Conservation (phyloP, 1,139 yeast species). For the Debaryomyces fabryi region DNA sequence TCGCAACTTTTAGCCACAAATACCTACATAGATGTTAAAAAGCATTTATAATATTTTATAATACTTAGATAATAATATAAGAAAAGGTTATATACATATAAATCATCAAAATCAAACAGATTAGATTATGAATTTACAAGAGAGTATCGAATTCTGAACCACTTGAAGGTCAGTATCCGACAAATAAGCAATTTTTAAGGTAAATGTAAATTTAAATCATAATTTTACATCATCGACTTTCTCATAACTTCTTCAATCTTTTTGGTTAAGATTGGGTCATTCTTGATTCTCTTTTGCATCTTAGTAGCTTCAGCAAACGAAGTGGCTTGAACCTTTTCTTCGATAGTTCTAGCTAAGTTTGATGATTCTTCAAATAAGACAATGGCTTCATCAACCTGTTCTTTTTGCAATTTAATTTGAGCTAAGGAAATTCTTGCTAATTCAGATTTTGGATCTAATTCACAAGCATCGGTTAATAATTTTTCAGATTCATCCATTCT, state of each 20-base stretch:
- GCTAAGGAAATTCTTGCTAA: slow-evolving; percentile 89
- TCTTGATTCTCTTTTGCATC: slow-evolving; percentile 72
- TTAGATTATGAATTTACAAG: slow-evolving; percentile 8
- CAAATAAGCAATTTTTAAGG: slow-evolving; percentile 2
- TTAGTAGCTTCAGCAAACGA: slow-evolving; percentile 91
- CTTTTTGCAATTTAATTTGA: slow-evolving; percentile 84
- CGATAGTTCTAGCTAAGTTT: slow-evolving; percentile 76
- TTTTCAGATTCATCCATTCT: slow-evolving; percentile 64
- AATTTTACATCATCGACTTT: slow-evolving; percentile 20
- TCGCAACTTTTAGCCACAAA: slow-evolving; percentile 1
- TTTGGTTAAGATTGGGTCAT: slow-evolving; percentile 60
- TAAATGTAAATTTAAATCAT: background rate
- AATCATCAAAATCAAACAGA: slow-evolving; percentile 6
- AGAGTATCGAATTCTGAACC: slow-evolving; percentile 1
- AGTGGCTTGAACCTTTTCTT: slow-evolving; percentile 89
- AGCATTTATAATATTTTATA: slow-evolving; percentile 1
- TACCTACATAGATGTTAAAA: background rate
- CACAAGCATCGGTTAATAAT: slow-evolving; percentile 74
- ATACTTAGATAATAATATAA: slow-evolving; percentile 5
- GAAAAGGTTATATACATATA: slow-evolving; percentile 12
- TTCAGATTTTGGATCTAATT: slow-evolving; percentile 85
- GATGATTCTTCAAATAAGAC: slow-evolving; percentile 80
- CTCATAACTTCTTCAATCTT: slow-evolving; percentile 50
- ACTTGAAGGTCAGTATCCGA: background rate
- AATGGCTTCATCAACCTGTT: slow-evolving; percentile 81